Percentiles rank a stretch among this genome's conserved stretches.
phyloP scores from a whole-genome alignment of 306 rosid species.

The Aeschynomene evenia region DNA sequence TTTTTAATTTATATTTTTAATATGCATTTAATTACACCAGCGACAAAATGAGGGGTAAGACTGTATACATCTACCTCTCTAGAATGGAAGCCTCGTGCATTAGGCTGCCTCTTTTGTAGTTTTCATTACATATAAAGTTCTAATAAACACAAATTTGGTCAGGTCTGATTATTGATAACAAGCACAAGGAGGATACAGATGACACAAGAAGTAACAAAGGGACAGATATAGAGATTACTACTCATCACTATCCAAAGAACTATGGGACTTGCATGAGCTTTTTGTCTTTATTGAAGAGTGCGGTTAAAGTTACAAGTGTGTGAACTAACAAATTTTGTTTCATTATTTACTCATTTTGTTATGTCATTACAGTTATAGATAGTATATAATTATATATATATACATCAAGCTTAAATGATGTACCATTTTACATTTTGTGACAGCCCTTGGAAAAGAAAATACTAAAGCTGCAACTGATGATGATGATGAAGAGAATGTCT shows the following conservation, averaged over 20 bases:
- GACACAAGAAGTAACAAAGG: not conserved
- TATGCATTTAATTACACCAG: too few species aligned
- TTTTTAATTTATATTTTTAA: too few species aligned
- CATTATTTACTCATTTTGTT: not conserved
- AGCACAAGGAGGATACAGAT: slow-evolving; percentile 25
- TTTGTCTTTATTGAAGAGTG: slow-evolving; percentile 11
- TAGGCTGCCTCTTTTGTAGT: too few species aligned
- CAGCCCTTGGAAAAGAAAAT: slow-evolving; percentile 34
- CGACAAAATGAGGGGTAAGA: too few species aligned
- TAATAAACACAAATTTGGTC: not conserved
- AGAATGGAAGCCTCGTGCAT: too few species aligned
- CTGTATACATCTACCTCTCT: too few species aligned
- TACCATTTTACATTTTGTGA: slow-evolving; percentile 9
- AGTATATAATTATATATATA: too few species aligned
- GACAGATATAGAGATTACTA: not conserved
- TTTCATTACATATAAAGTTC: not conserved
- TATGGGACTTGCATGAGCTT: slow-evolving; percentile 35
- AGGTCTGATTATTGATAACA: slow-evolving; percentile 43
- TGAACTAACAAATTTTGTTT: slow-evolving; percentile 1
- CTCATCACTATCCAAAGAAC: slow-evolving; percentile 32
- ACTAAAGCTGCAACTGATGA: slow-evolving; percentile 18
- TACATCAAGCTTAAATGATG: not conserved
- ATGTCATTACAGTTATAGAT: not conserved
- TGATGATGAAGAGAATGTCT: slow-evolving; percentile 40
- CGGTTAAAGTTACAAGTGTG: slow-evolving; percentile 31